phyloP scores from a whole-genome alignment of 208 protist genomes.

The Trypanosomatidae sp. region DNA sequence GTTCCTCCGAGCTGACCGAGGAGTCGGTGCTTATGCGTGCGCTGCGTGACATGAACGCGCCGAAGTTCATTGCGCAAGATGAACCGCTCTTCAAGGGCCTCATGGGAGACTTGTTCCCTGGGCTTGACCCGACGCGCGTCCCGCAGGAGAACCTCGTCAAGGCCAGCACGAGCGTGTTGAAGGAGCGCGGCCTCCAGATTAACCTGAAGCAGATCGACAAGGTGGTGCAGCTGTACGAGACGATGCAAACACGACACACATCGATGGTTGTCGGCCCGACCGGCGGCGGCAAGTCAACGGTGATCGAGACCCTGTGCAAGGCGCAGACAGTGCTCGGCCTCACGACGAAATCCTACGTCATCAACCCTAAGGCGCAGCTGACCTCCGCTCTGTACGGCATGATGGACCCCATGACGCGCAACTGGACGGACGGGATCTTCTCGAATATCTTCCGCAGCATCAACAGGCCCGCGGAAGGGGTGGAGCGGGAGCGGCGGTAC shows the following conservation, averaged over 20 bases:
- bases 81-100: constrained; percentile 98
- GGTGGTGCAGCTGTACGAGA: constrained; percentile 99
- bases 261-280: constrained; percentile 99
- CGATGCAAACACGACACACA: constrained; percentile 98
- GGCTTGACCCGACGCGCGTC: constrained; percentile 94
- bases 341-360: constrained; percentile 92
- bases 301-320: constrained; percentile 94
- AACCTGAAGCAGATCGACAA: constrained; percentile 97
- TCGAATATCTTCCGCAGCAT: constrained; percentile 98
- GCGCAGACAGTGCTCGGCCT: constrained; percentile 94
- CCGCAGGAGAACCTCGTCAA: constrained; percentile 95
- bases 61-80: constrained; percentile 99
- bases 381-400: constrained; percentile 98
- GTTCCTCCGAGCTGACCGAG: constrained; percentile 93
- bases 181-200: constrained; percentile 76
- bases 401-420: constrained; percentile 98
- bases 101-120: constrained; percentile 98
- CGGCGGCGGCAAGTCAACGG: constrained; percentile 98
- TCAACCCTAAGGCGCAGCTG: constrained; percentile 98
- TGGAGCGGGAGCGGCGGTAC: constrained; percentile 91
- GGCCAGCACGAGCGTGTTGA: constrained; percentile 90
- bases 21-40: constrained; percentile 99
- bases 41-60: constrained; percentile 99
- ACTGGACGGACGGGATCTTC: constrained; percentile 99
- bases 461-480: constrained; percentile 85